Conservation (phyloP, 2,329 filamentous ascomycete genomes). For the Neonectria coccinea region DNA sequence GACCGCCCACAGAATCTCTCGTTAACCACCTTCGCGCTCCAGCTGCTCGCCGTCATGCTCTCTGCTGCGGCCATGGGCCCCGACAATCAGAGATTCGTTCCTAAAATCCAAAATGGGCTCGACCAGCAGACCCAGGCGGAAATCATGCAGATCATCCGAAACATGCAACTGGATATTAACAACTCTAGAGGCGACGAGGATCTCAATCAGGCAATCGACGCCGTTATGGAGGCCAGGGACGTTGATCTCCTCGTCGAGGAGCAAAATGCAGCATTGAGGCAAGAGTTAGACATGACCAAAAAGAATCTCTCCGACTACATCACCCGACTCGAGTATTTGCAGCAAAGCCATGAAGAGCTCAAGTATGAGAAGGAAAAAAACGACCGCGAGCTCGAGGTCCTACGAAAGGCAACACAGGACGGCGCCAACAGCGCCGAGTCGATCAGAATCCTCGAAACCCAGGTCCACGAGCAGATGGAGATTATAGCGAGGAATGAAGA, state of each 20-base stretch:
- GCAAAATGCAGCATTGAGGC: slow-evolving; percentile 62
- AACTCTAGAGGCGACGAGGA: slow-evolving; percentile 54
- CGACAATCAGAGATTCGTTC: slow-evolving; percentile 66
- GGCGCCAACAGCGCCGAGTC: slow-evolving; percentile 64
- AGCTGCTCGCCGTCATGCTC: slow-evolving; percentile 73
- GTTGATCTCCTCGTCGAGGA: slow-evolving; percentile 69
- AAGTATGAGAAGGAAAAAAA: slow-evolving; percentile 72
- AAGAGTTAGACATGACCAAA: slow-evolving; percentile 64
- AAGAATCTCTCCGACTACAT: slow-evolving; percentile 70
- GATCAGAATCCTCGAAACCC: slow-evolving; percentile 66
- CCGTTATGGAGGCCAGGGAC: slow-evolving; percentile 60
- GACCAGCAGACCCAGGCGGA: slow-evolving; percentile 58
- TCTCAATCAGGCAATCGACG: slow-evolving; percentile 54
- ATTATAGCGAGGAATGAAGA: slow-evolving; percentile 77
- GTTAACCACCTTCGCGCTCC: slow-evolving; percentile 51
- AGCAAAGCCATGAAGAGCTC: slow-evolving; percentile 73
- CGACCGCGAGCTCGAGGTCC: slow-evolving; percentile 64
- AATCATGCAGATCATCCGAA: slow-evolving; percentile 59
- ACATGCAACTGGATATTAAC: slow-evolving; percentile 54
- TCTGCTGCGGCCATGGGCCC: slow-evolving; percentile 70
- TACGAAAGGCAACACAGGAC: slow-evolving; percentile 63
- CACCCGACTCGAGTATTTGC: slow-evolving; percentile 69
- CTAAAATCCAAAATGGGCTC: slow-evolving; percentile 55
- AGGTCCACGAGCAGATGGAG: slow-evolving; percentile 75
- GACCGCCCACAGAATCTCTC: slow-evolving; percentile 30